A percentile compares a stretch with the other conserved stretches of the same genome.
These are phyloP conservation scores for Pugionium dolabratum DNA, from an alignment of 345 rosid genomes.

Conservation along the genomic window DNA sequence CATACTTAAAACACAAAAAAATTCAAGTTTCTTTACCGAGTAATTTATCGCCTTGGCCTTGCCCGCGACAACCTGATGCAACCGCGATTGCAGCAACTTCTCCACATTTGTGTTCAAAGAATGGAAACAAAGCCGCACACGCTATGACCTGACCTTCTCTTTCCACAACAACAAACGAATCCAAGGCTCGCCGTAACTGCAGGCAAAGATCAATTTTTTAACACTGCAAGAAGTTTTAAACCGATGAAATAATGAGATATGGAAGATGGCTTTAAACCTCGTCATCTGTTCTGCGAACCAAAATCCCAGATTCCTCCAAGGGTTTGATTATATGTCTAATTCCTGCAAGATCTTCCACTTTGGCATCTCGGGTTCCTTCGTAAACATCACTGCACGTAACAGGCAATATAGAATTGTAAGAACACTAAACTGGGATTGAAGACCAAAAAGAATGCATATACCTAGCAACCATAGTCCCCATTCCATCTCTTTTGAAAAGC, in stretches of 20 bases:
- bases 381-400: slow-evolving; percentile 64
- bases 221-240: not conserved
- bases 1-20: not conserved
- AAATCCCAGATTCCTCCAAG: slow-evolving; percentile 67
- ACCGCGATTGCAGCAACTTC: slow-evolving; percentile 91
- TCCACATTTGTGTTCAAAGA: slow-evolving; percentile 78
- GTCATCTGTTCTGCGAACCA: slow-evolving; percentile 69
- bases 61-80: slow-evolving; percentile 87
- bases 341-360: slow-evolving; percentile 65
- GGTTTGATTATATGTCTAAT: slow-evolving; percentile 73
- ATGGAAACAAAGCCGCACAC: slow-evolving; percentile 89
- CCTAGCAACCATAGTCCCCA: slow-evolving; percentile 99
- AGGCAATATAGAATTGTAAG: slow-evolving; percentile 3
- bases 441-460: slow-evolving; percentile 31
- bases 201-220: slow-evolving; percentile 54
- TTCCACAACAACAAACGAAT: slow-evolving; percentile 73
- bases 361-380: slow-evolving; percentile 84
- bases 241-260: not conserved
- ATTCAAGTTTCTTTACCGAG: slow-evolving; percentile 55
- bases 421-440: not conserved
- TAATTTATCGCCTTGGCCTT: slow-evolving; percentile 93
- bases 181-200: slow-evolving; percentile 64
- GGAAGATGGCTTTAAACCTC: slow-evolving; percentile 51
- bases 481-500: slow-evolving; percentile 94
- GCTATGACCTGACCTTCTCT: slow-evolving; percentile 87